A percentile compares a stretch with the other conserved stretches of the same genome.
Evolutionary conservation across 345 rosid species (phyloP).

Genomic region (Gossypium sturtianum): DNA sequence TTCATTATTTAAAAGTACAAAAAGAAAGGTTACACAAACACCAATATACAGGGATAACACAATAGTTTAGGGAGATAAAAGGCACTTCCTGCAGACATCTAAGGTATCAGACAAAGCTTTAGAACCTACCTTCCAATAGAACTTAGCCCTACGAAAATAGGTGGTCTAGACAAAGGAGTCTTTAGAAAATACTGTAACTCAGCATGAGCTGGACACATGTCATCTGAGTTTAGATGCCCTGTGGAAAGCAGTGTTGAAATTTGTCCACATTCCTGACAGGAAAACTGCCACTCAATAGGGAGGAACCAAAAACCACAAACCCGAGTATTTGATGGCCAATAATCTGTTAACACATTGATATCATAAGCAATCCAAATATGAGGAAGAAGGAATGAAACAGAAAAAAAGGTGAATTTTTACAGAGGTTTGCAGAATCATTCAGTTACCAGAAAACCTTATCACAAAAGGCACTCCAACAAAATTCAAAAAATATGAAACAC

Average conservation of each 20-base stretch:
- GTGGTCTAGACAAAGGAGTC: slow-evolving; percentile 32
- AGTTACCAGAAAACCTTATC: background rate
- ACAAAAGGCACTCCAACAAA: background rate
- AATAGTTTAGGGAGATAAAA: background rate
- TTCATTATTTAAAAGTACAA: background rate
- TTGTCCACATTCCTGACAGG: slow-evolving; percentile 65
- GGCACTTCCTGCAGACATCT: background rate
- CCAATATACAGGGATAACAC: background rate
- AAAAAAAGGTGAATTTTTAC: background rate
- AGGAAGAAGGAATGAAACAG: background rate
- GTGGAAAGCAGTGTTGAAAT: slow-evolving; percentile 24
- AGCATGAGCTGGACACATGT: slow-evolving; percentile 54
- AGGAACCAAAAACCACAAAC: slow-evolving; percentile 91
- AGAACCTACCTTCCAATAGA: slow-evolving; percentile 71
- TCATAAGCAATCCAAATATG: background rate
- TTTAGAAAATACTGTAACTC: slow-evolving; percentile 48
- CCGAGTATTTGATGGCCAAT: slow-evolving; percentile 68
- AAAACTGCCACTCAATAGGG: slow-evolving; percentile 76
- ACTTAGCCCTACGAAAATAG: slow-evolving; percentile 69
- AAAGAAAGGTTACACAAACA: background rate
- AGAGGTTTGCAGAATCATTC: background rate
- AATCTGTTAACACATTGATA: slow-evolving; percentile 43
- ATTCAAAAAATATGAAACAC: background rate
- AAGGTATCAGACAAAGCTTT: slow-evolving; percentile 12
- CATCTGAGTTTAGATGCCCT: slow-evolving; percentile 22